Evolutionary conservation across 2,329 filamentous ascomycete species (phyloP), one percentile per base, ranked within the genome.

Genomic region (Colletotrichum liaoningense): DNA sequence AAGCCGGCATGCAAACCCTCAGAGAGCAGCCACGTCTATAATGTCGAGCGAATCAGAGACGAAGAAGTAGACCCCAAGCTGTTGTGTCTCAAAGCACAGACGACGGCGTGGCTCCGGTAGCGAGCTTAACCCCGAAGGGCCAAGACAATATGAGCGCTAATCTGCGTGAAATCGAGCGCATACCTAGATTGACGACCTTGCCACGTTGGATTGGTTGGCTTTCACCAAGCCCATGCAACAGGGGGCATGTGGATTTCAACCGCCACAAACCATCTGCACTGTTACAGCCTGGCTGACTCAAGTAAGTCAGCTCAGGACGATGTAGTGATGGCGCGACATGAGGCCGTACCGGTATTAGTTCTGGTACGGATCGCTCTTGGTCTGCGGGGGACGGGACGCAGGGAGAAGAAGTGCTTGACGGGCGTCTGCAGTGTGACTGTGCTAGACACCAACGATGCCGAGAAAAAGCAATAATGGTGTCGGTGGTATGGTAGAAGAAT

Each of bases 81-180:
- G 72, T 54, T 30, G 54, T 49, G 63, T 63, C 68, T 72, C 49
- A 42, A 19, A 63, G 72, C 72, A 74, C 72, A 38, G 72, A 74
- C 72, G 26, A 38, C 63, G 38, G 2, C 42, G 52, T 52, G 67
- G 71, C 68, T 72, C 60, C 65, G 42, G 33, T 54, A 5, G 63
- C 2, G 11, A 67, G 68, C 7, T 69, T 72, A 74, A 67, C 49
- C 57, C 57, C 35, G 19, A 63, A 67, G 30, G n/a, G 46, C 62
- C 49, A 26, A 56, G 22, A 66, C 24, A 38, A 42, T 12, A 46
- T 56, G 35, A 24, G 35, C 42, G 55, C 69, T 35, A 68, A 71
- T 62, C 59, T 66, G 30, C 52, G 26, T 4, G 52, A 72, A 67
- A 65, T 67, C 62, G 38, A 73, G 54, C 56, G n/a, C 60, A 63